Evolutionary conservation across 2,329 filamentous ascomycete genomes (phyloP), one percentile per base, ranked within the genome.

Genomic region (Ceratocystis albifundus): DNA sequence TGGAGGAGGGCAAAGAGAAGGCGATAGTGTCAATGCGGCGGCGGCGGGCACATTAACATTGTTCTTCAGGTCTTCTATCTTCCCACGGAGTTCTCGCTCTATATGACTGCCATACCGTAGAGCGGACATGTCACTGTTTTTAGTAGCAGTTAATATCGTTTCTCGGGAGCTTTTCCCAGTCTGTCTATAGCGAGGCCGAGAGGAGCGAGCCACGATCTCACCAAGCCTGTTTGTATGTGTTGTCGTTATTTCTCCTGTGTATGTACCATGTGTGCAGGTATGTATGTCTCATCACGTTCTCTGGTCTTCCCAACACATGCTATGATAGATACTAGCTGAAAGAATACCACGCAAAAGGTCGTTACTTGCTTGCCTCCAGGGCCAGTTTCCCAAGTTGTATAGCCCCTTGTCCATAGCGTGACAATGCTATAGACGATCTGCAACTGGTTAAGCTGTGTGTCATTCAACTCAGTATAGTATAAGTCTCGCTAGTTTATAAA

Each of bases 401-500:
- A n/a, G 32, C 32, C 17, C 55, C 28, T 59, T 59, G 55, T 30
- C n/a, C 55, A 32, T 59, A 59, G 28, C 55, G 36, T 36, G n/a
- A 15, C 5, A 10, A 17, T 3, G 55, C 15, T 59, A 59, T 59
- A 59, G 55, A 36, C 55, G 28, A 59, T 59, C 55, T 22, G 22
- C 55, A 59, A 20, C 20, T 59, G 55, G 28, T 25, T n/a, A 59
- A 59, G 8, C 30, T 32, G 55, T 59, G 55, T 59, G 55, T 59
- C 55, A 20, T 59, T 17, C 36, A 41, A 41, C 36, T 41, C 36
- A 41, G 10, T 32, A 59, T n/a, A 59, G 10, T 32, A 59, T 4
- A 59, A 59, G 15, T 17, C 55, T 36, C 28, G 55, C 30, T 36
- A n/a, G 53, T 30, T 30, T 57, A 22, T 50, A 50, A 15, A 7